These are phyloP conservation scores for Phytophthora pistaciae DNA, from an alignment of 352 stramenopile species.

Conservation along the genomic window DNA sequence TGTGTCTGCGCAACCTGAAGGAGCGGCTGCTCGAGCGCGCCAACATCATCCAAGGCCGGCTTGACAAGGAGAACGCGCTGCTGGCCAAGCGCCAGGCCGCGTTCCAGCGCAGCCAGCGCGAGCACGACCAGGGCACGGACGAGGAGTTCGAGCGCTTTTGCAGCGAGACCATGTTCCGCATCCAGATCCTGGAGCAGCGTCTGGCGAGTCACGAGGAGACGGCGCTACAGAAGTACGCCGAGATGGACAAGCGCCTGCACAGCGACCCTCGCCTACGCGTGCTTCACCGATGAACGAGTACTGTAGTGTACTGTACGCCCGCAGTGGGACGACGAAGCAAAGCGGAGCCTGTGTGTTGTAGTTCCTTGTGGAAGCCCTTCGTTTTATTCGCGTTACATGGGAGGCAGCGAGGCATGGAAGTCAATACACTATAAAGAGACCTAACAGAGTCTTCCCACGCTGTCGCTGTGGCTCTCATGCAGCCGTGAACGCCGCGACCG, in stretches of 20 bases:
- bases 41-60: slow-evolving; percentile 94
- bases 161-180: slow-evolving; percentile 96
- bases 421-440: slow-evolving; percentile 52
- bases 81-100: slow-evolving; percentile 93
- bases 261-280: slow-evolving; percentile 85
- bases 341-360: slow-evolving; percentile 34
- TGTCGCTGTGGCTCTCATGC: slow-evolving; percentile 11
- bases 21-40: slow-evolving; percentile 93
- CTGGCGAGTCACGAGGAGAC: slow-evolving; percentile 93
- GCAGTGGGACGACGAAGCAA: not conserved
- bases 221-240: slow-evolving; percentile 94
- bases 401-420: slow-evolving; percentile 18
- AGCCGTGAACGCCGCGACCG: slow-evolving; percentile 13
- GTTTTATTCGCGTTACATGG: slow-evolving; percentile 80
- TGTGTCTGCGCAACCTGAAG: slow-evolving; percentile 94
- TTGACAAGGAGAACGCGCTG: slow-evolving; percentile 94
- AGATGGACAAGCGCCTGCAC: slow-evolving; percentile 93
- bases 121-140: slow-evolving; percentile 92
- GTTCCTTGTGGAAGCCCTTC: slow-evolving; percentile 65
- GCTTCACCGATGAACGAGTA: slow-evolving; percentile 61
- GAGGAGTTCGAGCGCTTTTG: slow-evolving; percentile 96
- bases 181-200: slow-evolving; percentile 96
- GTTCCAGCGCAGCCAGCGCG: slow-evolving; percentile 93
- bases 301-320: not conserved
- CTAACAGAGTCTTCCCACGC: slow-evolving; percentile 36